Conservation (phyloP, 345 rosid genomes). For the Citrus cavaleriei region DNA sequence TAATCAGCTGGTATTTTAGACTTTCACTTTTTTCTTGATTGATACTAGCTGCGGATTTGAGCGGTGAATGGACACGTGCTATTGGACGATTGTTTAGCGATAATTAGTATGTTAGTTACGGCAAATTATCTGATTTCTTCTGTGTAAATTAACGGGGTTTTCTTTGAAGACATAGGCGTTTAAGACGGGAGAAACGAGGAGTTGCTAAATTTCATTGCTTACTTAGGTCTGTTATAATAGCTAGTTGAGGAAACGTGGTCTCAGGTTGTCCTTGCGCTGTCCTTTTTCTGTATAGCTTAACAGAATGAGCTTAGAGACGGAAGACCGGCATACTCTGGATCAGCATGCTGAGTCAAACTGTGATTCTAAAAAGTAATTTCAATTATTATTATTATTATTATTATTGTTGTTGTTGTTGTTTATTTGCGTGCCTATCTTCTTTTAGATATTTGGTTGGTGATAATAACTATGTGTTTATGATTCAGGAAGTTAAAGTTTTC, state of each 20-base stretch:
- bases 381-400: neutral
- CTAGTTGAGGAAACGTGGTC: neutral
- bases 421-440: neutral
- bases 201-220: constrained; percentile 3
- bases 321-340: constrained; percentile 36
- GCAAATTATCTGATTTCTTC: neutral
- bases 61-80: constrained; percentile 11
- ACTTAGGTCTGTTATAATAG: neutral
- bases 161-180: constrained; percentile 8
- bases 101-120: neutral
- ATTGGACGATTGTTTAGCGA: constrained; percentile 10
- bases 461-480: constrained; percentile 17
- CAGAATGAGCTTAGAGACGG: constrained; percentile 67
- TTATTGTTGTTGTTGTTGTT: neutral
- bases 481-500: constrained; percentile 56
- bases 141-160: neutral
- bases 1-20: constrained; percentile 8
- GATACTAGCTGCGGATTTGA: constrained; percentile 13
- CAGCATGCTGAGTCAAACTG: constrained; percentile 32
- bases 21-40: constrained; percentile 1
- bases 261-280: neutral
- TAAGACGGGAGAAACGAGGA: constrained; percentile 6
- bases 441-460: neutral
- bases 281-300: constrained; percentile 8
- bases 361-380: constrained; percentile 40